These are phyloP conservation scores for Gentiana macrophylla DNA, from an alignment of 257 asterid genomes.

Conservation along the genomic window DNA sequence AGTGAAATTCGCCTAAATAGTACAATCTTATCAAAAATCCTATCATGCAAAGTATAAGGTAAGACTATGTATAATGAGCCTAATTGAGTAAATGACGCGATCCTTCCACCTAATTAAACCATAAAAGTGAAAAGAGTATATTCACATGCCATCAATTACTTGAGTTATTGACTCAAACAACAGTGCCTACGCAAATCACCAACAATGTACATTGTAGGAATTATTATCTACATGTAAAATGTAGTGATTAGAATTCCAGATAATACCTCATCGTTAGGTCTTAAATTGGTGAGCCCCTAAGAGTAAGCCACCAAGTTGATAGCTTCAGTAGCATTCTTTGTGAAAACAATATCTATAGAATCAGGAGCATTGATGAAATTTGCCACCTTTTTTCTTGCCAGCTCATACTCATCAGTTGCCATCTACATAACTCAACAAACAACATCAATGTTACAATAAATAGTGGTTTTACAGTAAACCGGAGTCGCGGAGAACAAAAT, in stretches of 20 bases:
- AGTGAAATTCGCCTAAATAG: too few relatives aligned
- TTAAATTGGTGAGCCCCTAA: constrained; percentile 81
- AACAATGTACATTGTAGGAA: background rate
- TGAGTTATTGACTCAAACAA: too few relatives aligned
- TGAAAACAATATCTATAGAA: constrained; percentile 75
- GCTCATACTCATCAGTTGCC: constrained; percentile 87
- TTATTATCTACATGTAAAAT: background rate
- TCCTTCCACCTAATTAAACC: too few relatives aligned
- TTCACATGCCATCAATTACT: too few relatives aligned
- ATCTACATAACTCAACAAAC: constrained; percentile 38
- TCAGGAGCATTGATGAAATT: constrained; percentile 58
- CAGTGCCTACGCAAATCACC: background rate
- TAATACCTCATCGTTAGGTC: constrained; percentile 80
- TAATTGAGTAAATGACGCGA: too few relatives aligned
- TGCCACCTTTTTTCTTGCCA: constrained; percentile 85
- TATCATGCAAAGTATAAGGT: too few relatives aligned
- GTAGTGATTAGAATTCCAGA: background rate
- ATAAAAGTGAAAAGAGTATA: too few relatives aligned
- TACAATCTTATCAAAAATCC: too few relatives aligned
- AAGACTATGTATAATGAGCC: too few relatives aligned
- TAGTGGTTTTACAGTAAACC: too few relatives aligned
- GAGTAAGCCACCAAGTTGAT: constrained; percentile 87
- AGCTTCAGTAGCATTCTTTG: constrained; percentile 95
- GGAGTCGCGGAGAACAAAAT: too few relatives aligned
- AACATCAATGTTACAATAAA: too few relatives aligned